phyloP scores from a whole-genome alignment of 148 eudicot species.

The Salicornia ramosissima region DNA sequence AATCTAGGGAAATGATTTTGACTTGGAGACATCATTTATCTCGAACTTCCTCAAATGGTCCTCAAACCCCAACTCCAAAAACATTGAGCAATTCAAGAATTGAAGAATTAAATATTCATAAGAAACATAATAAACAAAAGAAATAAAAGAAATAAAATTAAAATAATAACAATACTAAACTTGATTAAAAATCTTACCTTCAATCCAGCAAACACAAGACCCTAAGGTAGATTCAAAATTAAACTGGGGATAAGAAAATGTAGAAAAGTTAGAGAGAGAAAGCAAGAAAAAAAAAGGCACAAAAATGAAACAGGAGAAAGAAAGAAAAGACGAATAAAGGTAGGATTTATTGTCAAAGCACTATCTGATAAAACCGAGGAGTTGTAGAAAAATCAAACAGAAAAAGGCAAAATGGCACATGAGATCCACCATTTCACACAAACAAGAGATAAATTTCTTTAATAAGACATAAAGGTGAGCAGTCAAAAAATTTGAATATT shows the following conservation, averaged over 20 bases:
- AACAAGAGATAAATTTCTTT: not conserved
- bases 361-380: slow-evolving; percentile 30
- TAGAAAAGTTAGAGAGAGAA: slow-evolving; percentile 7
- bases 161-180: not conserved
- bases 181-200: slow-evolving; percentile 18
- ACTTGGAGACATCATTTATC: not conserved
- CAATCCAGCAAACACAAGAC: not conserved
- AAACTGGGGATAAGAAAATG: slow-evolving; percentile 16
- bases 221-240: slow-evolving; percentile 12
- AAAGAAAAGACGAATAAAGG: slow-evolving; percentile 28
- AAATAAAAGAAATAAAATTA: not conserved
- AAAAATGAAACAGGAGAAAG: slow-evolving; percentile 29
- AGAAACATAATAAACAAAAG: not conserved
- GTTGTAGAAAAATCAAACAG: not conserved
- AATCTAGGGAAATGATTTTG: slow-evolving; percentile 15
- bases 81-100: not conserved
- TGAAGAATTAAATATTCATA: not conserved
- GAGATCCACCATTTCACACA: slow-evolving; percentile 25
- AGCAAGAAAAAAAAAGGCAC: not conserved
- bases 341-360: slow-evolving; percentile 27
- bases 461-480: not conserved
- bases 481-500: not conserved
- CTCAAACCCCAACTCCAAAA: not conserved
- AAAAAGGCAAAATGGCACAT: slow-evolving; percentile 16
- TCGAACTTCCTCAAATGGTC: not conserved